Percentiles rank a stretch among this genome's conserved stretches.
These are phyloP conservation scores for Candida neerlandica DNA, from an alignment of 1,139 yeast genomes.

Conservation along the genomic window DNA sequence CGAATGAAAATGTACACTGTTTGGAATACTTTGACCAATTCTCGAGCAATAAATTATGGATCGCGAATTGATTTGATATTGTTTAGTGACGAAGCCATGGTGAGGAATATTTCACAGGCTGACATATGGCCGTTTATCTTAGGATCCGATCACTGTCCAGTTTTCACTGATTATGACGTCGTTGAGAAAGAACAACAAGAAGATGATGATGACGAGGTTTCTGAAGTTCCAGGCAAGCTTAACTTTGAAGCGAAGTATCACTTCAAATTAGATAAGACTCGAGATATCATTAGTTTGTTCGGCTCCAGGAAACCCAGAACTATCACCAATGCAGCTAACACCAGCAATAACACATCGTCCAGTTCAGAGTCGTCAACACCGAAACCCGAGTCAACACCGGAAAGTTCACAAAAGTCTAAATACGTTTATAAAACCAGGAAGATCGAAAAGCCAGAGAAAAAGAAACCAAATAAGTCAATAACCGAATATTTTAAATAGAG, in stretches of 20 bases:
- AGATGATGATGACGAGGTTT: conserved; percentile 8
- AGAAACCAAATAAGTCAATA: neutral
- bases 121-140: conserved; percentile 68
- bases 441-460: neutral
- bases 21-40: conserved; percentile 82
- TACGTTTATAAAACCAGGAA: conserved; percentile 6
- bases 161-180: conserved; percentile 64
- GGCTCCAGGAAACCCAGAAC: conserved; percentile 6
- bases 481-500: neutral
- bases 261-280: conserved; percentile 49
- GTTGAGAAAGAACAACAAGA: conserved; percentile 8
- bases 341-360: neutral
- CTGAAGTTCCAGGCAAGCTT: conserved; percentile 22
- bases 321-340: neutral
- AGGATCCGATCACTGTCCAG: conserved; percentile 97
- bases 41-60: conserved; percentile 85
- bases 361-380: neutral
- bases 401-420: neutral
- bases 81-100: conserved; percentile 14
- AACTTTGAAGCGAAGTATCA: conserved; percentile 59
- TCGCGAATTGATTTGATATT: conserved; percentile 79
- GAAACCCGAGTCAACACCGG: conserved; percentile 1
- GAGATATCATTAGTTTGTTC: conserved; percentile 59
- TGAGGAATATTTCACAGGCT: conserved; percentile 40
- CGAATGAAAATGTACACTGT: conserved; percentile 78